Base-by-base conservation (phyloP, 192 early-diverging fungal genomes). In the Gonapodya sp. region DNA sequence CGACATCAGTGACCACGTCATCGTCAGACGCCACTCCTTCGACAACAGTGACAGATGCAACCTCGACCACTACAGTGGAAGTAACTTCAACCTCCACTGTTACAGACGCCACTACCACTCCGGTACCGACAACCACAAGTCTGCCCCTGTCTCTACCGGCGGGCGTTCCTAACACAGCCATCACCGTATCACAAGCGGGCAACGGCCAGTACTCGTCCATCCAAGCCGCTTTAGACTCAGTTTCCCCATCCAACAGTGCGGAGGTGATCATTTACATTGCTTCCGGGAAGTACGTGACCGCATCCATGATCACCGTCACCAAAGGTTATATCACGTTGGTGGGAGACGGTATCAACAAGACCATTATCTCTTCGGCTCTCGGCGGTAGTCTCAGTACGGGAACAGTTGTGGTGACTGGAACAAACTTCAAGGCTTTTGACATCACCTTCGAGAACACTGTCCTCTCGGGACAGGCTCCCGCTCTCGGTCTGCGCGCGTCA, bases 401-500 rank as follows among this genome's bases (percentile, higher is more conserved):
- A 72, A 79, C 79, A 16, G 79, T 79, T 32, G 73, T 18, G 18
- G 79, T 74, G 31, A 34, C 36, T 32, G 36, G 79, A 72, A 16
- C 18, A 34, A 34, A 34, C 73, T 79, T 79, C 79, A 79, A 79
- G 36, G 79, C 79, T 18, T 79, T 79, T 8, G 79, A 79, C 31
- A 79, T 79, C 73, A 79, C 79, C 73, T 79, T 79, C 36, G 79
- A 79, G 73, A 79, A 79, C 31, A 79, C 79, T 0, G 8, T 64
- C 46, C 8, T 8, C 24, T 64, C 46, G 8, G 46, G 46, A 64
- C 46, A 64, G 24, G 46, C 46, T 24, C 8, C 8, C 46, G 46
- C 46, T 64, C 46, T 64, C 46, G 8, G 8, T 64, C 8, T 64
- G 46, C 46, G 24, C 8, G 46, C 8, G 8, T 64, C 46, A 24